These are phyloP conservation scores for Solanum chiquidenum DNA, from an alignment of 257 asterid genomes.

Conservation along the genomic window DNA sequence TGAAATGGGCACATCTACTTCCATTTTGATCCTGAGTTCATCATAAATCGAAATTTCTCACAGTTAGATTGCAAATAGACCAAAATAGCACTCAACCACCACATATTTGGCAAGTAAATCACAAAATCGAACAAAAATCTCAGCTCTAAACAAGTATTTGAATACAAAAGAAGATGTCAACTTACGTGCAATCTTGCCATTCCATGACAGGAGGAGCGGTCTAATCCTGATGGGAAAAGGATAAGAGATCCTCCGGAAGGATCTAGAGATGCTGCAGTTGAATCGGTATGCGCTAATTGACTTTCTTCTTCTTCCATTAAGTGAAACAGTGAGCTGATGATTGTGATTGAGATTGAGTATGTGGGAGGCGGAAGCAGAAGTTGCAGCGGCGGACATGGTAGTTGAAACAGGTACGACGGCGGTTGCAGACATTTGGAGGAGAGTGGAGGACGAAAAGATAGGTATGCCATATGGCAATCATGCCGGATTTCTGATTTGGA, in stretches of 20 bases:
- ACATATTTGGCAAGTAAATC: not conserved
- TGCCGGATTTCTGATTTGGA: too few species aligned
- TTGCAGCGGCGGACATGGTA: not conserved
- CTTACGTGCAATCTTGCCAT: constrained; percentile 94
- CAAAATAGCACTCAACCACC: not conserved
- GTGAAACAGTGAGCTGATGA: not conserved
- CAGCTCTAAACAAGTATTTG: not conserved
- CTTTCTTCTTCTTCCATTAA: not conserved
- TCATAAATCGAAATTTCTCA: not conserved
- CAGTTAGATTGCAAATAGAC: not conserved
- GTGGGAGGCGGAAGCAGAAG: not conserved
- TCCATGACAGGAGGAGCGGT: constrained; percentile 49
- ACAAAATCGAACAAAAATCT: not conserved
- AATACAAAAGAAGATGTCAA: not conserved
- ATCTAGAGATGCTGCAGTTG: constrained; percentile 10
- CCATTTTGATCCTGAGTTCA: constrained; percentile 67
- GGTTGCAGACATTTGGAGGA: not conserved
- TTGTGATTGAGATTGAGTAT: not conserved
- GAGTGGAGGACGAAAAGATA: not conserved
- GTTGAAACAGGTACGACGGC: not conserved
- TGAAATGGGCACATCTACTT: constrained; percentile 64
- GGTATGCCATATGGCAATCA: not conserved
- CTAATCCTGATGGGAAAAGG: not conserved
- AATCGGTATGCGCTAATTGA: not conserved
- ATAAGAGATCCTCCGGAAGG: constrained; percentile 9